phyloP scores from a whole-genome alignment of 345 rosid genomes.

The Corymbia maculata region DNA sequence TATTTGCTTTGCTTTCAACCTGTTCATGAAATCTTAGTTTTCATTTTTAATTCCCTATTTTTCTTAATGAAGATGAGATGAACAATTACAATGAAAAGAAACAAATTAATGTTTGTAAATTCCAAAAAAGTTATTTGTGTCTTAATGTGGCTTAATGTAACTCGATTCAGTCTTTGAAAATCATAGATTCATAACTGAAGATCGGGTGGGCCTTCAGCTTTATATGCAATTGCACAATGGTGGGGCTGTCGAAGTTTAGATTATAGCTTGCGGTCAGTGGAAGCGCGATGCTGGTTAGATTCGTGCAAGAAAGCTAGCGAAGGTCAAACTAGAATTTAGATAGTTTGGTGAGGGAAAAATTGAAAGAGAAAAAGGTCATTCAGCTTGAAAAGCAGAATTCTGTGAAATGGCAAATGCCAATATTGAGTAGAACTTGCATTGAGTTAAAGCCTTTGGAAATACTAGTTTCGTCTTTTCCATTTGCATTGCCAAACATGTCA shows the following conservation, averaged over 20 bases:
- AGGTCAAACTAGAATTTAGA: not conserved
- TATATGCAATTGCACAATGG: not conserved
- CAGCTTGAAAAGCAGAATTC: not conserved
- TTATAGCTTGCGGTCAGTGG: not conserved
- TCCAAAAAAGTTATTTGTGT: not conserved
- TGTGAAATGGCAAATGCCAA: not conserved
- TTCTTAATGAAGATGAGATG: not conserved
- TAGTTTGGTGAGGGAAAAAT: not conserved
- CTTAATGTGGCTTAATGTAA: not conserved
- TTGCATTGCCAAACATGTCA: not conserved
- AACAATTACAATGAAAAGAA: not conserved
- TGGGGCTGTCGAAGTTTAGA: not conserved
- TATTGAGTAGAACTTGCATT: not conserved
- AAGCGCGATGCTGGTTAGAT: not conserved
- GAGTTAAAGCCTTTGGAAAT: not conserved
- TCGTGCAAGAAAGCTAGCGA: not conserved
- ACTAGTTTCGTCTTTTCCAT: too few species aligned
- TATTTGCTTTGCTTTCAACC: not conserved
- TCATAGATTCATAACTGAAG: not conserved
- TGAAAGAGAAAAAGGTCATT: not conserved
- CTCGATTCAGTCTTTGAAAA: not conserved
- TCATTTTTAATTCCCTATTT: not conserved
- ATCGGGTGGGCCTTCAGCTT: not conserved
- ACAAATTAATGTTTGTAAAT: not conserved
- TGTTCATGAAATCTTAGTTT: not conserved